Base-by-base conservation (phyloP, 2,329 filamentous ascomycete genomes). In the Cryphonectria nitschkei region DNA sequence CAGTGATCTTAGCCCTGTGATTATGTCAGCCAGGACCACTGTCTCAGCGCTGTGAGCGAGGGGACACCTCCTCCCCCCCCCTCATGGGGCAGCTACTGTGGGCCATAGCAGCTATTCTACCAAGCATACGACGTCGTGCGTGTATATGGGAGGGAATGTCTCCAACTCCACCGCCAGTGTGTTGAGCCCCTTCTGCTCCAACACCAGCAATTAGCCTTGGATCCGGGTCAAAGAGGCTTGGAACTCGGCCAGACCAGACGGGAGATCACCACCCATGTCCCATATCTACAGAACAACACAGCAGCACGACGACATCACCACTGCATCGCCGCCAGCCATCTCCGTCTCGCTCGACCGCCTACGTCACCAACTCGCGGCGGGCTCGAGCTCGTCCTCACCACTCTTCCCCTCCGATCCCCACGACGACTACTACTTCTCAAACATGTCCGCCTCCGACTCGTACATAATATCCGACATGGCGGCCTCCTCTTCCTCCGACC, bases 401-500 rank as follows among this genome's bases (percentile, higher is more conserved):
- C 60, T 46, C 60, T 14, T n/a, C 68, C 32, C 50, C n/a, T 16
- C n/a, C 39, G 26, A 29, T n/a, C 29, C 50, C 43, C 34, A 16
- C 34, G 8, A 26, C 41, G 11, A 19, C 61, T 19, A 62, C 34
- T 26, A 56, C n/a, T 9, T 19, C 43, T n/a, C 13, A 50, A 61
- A 65, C 52, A 73, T 75, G 62, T 76, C 82, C 67, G 72, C 78
- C 69, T 80, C 83, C 79, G 82, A 85, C 74, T 86, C 87, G 73
- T 84, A 85, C 80, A 79, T 88, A 77, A 81, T 90, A 74, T 81
- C 84, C 73, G 84, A 87, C 74, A 76, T 79, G 70, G 80, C 82
- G 26, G 76, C 81, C 50, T 83, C 84, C 65, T 73, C n/a, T n/a
- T n/a, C 76, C 34, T 73, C 71, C 62, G 81, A 84, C 72, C 86